Evolutionary conservation across 768 basidiomycete genomes (phyloP), one percentile per base, ranked within the genome.

Genomic region (Dentipellis fragilis): DNA sequence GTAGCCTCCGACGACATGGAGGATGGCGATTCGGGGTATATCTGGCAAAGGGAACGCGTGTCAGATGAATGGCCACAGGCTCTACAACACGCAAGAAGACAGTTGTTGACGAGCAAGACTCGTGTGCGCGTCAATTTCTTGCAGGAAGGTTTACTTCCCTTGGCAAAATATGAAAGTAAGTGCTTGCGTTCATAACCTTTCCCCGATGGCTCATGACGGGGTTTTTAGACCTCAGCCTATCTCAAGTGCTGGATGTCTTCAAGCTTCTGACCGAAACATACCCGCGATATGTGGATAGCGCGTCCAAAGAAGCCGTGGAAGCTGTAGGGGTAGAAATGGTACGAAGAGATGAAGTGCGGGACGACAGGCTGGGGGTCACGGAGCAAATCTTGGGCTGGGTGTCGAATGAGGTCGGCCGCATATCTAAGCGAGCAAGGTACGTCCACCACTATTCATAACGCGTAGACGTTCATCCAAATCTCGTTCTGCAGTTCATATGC

Each of bases 311-410:
- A 54, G 87, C 87, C 2, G 86, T 89, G 0, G 83, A 90, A 62
- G 70, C 71, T 1, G 76, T 91, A 34, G 82, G 80, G 0, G 76
- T 80, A 65, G 79, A 80, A 49, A 63, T 93, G 54, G 78, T 89
- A 17, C 71, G 72, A 22, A 79, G 79, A 38, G 87, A 91, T 61
- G 80, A 84, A 57, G 57, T 72, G n/a, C 71, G 75, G 29, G 76
- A 76, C 57, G 69, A 66, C 17, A 80, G 75, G 59, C 64, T 83
- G 14, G 85, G 85, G 36, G 76, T 88, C 3, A 67, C 80, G 17
- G 85, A 89, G 62, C 79, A 85, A 62, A 77, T 93, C 14, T 67
- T 91, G 37, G 87, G 79, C 45, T 94, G 90, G 89, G 71, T 90
- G 8, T 74, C 79, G 6, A 74, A 75, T 47, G 89, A 95, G 65